phyloP scores from a whole-genome alignment of 2,329 filamentous ascomycete species.

The Epichloe coenophiala region DNA sequence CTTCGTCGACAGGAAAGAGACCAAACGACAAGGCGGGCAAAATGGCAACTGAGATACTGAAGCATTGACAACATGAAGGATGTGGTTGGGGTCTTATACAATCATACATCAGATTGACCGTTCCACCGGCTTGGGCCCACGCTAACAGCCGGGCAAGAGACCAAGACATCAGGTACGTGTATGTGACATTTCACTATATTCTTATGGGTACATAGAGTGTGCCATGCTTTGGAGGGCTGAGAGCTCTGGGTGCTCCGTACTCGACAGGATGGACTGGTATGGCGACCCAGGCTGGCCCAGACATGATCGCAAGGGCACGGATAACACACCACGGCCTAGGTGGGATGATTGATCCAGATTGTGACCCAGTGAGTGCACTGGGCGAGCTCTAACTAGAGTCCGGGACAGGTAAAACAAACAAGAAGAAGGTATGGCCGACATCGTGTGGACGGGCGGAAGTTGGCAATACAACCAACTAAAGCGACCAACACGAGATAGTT shows the following conservation, averaged over 20 bases:
- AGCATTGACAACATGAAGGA: background rate
- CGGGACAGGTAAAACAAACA: background rate
- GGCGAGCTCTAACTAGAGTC: background rate
- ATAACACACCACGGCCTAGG: slow-evolving; percentile 2
- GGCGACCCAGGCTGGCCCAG: background rate
- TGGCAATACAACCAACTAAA: background rate
- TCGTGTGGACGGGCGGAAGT: background rate
- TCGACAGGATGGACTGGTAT: background rate
- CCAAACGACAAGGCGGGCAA: background rate
- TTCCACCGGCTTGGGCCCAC: slow-evolving; percentile 4
- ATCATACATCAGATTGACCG: background rate
- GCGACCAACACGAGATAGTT: background rate
- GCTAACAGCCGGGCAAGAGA: background rate
- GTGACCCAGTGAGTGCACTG: slow-evolving; percentile 1
- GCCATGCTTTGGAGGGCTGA: background rate
- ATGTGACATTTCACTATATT: background rate
- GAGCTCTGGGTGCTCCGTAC: background rate
- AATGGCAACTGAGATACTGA: background rate
- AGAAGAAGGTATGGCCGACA: background rate
- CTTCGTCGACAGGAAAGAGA: background rate
- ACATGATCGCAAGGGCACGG: slow-evolving; percentile 3
- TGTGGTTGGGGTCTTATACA: slow-evolving; percentile 8
- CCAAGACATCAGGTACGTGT: slow-evolving; percentile 2
- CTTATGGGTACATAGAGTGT: background rate
- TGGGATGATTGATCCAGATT: slow-evolving; percentile 4